These are phyloP conservation scores for Fusarium oxysporum DNA, from an alignment of 2,329 filamentous ascomycete genomes.

Conservation along the genomic window DNA sequence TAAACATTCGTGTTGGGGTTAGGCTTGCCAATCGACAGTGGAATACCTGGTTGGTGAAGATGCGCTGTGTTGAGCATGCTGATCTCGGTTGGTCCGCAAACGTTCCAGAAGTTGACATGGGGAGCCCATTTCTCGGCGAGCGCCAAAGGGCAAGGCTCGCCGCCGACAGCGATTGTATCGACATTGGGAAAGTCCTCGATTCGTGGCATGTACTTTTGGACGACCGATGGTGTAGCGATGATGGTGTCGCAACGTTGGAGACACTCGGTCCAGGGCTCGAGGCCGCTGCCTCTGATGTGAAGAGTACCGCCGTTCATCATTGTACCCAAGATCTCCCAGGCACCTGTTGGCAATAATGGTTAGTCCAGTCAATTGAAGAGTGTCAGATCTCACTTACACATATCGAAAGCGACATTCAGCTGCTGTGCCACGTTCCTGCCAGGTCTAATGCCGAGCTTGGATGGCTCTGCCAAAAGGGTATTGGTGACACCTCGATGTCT, in stretches of 20 bases:
- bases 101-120: constrained; percentile 32
- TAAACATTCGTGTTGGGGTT: constrained; percentile 67
- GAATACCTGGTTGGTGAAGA: constrained; percentile 19
- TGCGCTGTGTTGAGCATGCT: constrained; percentile 33
- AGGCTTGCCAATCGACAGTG: constrained; percentile 23
- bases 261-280: constrained; percentile 32
- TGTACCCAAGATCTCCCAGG: constrained; percentile 32
- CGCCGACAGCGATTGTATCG: constrained; percentile 25
- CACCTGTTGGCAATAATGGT: not conserved
- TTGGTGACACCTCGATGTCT: constrained; percentile 31
- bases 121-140: constrained; percentile 33
- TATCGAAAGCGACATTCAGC: constrained; percentile 33
- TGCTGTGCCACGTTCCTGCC: constrained; percentile 34
- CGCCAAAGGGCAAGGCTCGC: constrained; percentile 29
- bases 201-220: constrained; percentile 32
- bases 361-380: accelerated
- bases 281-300: constrained; percentile 31
- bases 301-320: constrained; percentile 37
- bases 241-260: constrained; percentile 24
- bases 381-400: constrained; percentile 16
- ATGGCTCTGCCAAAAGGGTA: constrained; percentile 27
- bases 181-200: constrained; percentile 26
- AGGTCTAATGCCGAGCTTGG: constrained; percentile 20
- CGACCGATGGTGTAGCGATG: constrained; percentile 32
- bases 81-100: constrained; percentile 34